phyloP scores from a whole-genome alignment of 176 grass and related monocot species.

The Luzula sylvatica region DNA sequence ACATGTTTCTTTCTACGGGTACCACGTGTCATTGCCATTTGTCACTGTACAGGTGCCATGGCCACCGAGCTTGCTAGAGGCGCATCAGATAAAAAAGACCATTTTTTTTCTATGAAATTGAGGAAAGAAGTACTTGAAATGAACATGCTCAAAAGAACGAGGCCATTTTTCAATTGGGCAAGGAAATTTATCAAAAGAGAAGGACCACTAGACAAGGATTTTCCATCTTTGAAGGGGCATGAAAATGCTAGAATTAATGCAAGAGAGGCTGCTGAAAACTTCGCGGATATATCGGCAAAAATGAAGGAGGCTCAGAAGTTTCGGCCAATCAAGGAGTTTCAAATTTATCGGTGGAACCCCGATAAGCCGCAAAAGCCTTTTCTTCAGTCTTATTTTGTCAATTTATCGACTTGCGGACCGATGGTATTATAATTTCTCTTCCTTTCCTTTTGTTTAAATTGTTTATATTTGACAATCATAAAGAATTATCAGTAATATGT shows the following conservation, averaged over 20 bases:
- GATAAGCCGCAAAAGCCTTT: slow-evolving; percentile 35
- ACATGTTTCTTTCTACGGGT: background rate
- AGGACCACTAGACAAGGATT: slow-evolving; percentile 26
- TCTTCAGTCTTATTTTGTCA: slow-evolving; percentile 55
- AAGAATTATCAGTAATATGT: background rate
- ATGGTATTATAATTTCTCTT: slow-evolving; percentile 25
- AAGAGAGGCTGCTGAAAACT: slow-evolving; percentile 30
- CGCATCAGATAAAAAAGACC: background rate
- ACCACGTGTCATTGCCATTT: background rate
- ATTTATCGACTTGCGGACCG: slow-evolving; percentile 44
- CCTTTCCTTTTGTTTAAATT: background rate
- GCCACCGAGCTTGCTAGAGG: background rate
- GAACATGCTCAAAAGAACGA: slow-evolving; percentile 17
- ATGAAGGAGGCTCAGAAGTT: background rate
- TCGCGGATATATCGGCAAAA: slow-evolving; percentile 11
- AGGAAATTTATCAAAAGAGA: slow-evolving; percentile 9
- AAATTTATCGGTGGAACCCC: slow-evolving; percentile 67
- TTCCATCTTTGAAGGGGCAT: slow-evolving; percentile 35
- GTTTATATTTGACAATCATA: background rate
- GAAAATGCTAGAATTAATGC: slow-evolving; percentile 28
- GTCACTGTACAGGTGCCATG: background rate
- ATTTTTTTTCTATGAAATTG: no score
- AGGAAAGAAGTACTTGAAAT: background rate
- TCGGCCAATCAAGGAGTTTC: slow-evolving; percentile 43
- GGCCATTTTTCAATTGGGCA: slow-evolving; percentile 21